These are phyloP conservation scores for Ophiostoma montium DNA, from an alignment of 2,329 filamentous ascomycete species.

Conservation along the genomic window DNA sequence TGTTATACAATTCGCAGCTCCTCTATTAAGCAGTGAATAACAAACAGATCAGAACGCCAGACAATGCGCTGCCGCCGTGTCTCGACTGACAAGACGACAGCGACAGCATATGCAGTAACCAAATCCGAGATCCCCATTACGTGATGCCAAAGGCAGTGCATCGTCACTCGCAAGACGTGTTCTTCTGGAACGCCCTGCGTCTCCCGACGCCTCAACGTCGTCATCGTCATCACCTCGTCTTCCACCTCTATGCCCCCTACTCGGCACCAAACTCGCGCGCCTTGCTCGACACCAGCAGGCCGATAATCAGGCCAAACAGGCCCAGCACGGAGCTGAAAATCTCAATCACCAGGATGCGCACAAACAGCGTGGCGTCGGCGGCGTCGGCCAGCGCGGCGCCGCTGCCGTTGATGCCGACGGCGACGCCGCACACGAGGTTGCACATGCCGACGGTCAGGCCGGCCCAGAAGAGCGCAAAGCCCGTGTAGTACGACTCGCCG, in stretches of 20 bases:
- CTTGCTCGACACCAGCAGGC: conserved; percentile 75
- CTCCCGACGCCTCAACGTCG: too few species aligned
- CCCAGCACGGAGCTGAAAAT: conserved; percentile 98
- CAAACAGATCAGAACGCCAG: conserved; percentile 4
- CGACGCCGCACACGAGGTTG: conserved; percentile 90
- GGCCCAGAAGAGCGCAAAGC: conserved; percentile 91
- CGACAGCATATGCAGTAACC: neutral
- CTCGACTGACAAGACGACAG: conserved; percentile 2
- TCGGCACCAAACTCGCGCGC: conserved; percentile 54
- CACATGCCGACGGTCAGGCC: conserved; percentile 89
- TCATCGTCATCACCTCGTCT: too few species aligned
- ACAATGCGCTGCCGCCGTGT: conserved; percentile 6
- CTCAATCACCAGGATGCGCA: conserved; percentile 97
- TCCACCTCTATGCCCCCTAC: too few species aligned
- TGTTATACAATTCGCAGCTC: conserved; percentile 6
- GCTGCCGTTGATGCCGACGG: conserved; percentile 95
- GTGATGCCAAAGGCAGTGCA: too few species aligned
- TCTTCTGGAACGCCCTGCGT: too few species aligned
- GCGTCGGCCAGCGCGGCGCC: conserved; percentile 94
- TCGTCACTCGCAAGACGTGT: too few species aligned
- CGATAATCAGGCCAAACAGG: conserved; percentile 90
- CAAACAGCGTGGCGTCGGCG: conserved; percentile 85
- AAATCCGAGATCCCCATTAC: neutral
- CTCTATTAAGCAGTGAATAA: neutral
- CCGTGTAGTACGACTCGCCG: conserved; percentile 77